phyloP scores from a whole-genome alignment of 805 yeast species.

The Martiniozyma abietophila region DNA sequence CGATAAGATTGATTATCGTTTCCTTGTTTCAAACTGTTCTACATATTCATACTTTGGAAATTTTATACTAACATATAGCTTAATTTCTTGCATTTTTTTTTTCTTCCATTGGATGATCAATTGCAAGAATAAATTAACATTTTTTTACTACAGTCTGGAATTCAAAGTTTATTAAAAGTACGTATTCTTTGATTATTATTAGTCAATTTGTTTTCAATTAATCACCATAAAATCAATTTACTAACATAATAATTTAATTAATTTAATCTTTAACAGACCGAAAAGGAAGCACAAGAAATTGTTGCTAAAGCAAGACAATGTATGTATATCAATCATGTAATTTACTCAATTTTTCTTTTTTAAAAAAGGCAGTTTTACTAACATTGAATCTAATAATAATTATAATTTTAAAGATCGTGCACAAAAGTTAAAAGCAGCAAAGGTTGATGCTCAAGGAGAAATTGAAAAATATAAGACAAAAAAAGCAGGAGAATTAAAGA shows the following conservation, averaged over 20 bases:
- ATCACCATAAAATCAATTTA: background rate
- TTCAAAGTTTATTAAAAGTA: conserved; percentile 58
- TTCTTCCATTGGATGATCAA: too few species aligned
- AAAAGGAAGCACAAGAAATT: conserved; percentile 93
- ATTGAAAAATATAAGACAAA: conserved; percentile 75
- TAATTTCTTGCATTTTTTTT: too few species aligned
- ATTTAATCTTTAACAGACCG: conserved; percentile 54
- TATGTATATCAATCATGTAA: conserved; percentile 29
- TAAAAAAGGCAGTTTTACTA: conserved; percentile 11
- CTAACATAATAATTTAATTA: conserved; percentile 4
- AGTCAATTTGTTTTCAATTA: background rate
- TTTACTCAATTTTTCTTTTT: background rate
- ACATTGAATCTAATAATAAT: conserved; percentile 4
- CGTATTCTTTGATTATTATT: background rate
- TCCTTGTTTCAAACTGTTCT: too few species aligned
- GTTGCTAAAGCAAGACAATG: conserved; percentile 89
- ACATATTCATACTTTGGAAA: too few species aligned
- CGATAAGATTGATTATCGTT: too few species aligned
- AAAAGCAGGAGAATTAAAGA: conserved; percentile 75
- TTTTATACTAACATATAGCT: too few species aligned
- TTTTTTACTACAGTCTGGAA: conserved; percentile 35
- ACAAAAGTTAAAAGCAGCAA: conserved; percentile 85
- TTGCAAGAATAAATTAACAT: too few species aligned
- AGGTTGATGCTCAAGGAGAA: conserved; percentile 84
- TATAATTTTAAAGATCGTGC: conserved; percentile 48